Percentiles rank a stretch among this genome's conserved stretches.
phyloP scores from a whole-genome alignment of 768 basidiomycete genomes.

The Pleurotus citrinopileatus region DNA sequence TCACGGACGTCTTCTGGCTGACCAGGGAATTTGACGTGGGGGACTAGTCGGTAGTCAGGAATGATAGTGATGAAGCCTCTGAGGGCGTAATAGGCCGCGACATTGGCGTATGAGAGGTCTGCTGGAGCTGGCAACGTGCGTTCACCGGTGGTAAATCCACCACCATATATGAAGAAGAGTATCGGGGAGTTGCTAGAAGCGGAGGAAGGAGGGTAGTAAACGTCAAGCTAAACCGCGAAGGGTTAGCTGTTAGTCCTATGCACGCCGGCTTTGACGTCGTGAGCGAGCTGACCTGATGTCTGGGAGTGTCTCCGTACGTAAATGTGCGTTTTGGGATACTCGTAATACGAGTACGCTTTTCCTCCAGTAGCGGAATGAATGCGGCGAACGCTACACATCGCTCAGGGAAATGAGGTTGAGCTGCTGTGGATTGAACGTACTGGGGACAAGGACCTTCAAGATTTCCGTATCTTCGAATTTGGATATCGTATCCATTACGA shows the following conservation, averaged over 20 bases:
- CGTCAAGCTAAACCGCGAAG: slow-evolving; percentile 47
- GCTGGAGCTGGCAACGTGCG: slow-evolving; percentile 44
- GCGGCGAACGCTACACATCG: slow-evolving; percentile 37
- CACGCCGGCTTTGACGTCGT: neutral
- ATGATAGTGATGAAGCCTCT: slow-evolving; percentile 62
- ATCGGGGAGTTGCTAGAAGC: slow-evolving; percentile 37
- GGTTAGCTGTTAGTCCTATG: neutral
- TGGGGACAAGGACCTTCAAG: slow-evolving; percentile 27
- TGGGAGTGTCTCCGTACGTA: slow-evolving; percentile 49
- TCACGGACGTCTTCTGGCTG: slow-evolving; percentile 57
- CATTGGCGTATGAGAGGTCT: slow-evolving; percentile 50
- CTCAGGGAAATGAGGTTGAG: neutral
- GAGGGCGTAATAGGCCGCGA: slow-evolving; percentile 61
- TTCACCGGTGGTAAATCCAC: slow-evolving; percentile 53
- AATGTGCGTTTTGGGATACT: slow-evolving; percentile 51
- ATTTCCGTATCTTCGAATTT: slow-evolving; percentile 28
- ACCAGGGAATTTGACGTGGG: slow-evolving; percentile 52
- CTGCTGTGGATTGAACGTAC: slow-evolving; percentile 21
- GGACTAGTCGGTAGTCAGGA: slow-evolving; percentile 66
- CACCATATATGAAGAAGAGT: slow-evolving; percentile 66
- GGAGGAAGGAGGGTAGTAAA: slow-evolving; percentile 53
- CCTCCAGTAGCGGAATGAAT: slow-evolving; percentile 49
- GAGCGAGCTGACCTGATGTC: slow-evolving; percentile 41
- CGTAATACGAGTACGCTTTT: slow-evolving; percentile 42
- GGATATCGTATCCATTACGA: slow-evolving; percentile 39